Evolutionary conservation across 2,329 filamentous ascomycete genomes (phyloP).

Genomic region (Cladosporium sp.): DNA sequence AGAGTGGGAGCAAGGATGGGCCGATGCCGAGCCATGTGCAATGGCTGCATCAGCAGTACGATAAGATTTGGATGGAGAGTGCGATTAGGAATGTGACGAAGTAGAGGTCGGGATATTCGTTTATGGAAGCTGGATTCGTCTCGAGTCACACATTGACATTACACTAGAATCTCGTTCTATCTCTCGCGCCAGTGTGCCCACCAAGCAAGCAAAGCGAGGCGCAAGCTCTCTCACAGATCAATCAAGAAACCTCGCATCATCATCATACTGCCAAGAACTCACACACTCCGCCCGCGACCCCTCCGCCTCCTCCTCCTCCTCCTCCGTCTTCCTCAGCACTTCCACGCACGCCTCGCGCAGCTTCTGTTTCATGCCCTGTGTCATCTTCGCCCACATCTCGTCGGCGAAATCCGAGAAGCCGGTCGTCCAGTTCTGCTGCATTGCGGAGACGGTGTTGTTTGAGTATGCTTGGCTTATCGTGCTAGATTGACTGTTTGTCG

Average conservation of each 20-base stretch:
- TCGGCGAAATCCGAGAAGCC: conserved; percentile 28
- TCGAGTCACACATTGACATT: not conserved
- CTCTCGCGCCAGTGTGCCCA: not conserved
- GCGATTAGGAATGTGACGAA: conserved; percentile 45
- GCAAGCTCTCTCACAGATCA: conserved; percentile 23
- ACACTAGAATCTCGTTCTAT: not conserved
- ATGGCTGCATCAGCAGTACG: conserved; percentile 58
- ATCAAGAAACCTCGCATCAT: conserved; percentile 37
- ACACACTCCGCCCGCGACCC: conserved; percentile 23
- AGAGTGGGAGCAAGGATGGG: conserved; percentile 36
- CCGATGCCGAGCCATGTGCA: conserved; percentile 53
- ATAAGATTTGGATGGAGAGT: conserved; percentile 60
- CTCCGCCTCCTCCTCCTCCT: conserved; percentile 31
- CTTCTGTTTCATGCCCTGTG: conserved; percentile 30
- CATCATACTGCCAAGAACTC: conserved; percentile 29
- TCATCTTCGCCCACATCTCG: conserved; percentile 28
- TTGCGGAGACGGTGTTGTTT: conserved; percentile 13
- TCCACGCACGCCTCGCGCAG: conserved; percentile 33
- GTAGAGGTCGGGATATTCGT: conserved; percentile 17
- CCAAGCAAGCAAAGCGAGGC: not conserved
- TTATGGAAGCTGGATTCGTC: no score
- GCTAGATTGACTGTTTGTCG: not conserved
- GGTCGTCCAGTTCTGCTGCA: conserved; percentile 15
- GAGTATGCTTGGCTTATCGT: not conserved
- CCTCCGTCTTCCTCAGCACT: conserved; percentile 33